Conservation (phyloP, 495 filamentous ascomycete genomes). For the Lasiosphaeriaceae sp. region DNA sequence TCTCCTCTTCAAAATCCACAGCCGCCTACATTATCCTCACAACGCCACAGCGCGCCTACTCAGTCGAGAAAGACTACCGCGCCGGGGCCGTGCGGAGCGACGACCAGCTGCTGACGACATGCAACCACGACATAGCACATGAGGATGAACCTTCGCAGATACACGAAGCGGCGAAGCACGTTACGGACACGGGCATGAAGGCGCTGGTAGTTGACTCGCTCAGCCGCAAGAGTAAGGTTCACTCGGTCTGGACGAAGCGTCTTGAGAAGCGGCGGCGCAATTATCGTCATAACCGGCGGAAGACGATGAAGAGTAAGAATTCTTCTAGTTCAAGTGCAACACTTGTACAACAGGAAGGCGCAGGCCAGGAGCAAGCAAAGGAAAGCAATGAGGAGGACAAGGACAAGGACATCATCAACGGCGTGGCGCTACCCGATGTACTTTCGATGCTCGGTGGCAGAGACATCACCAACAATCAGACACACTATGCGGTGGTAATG, state of each 20-base stretch:
- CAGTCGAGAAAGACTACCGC: conserved; percentile 57
- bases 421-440: conserved; percentile 9
- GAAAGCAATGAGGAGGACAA: not conserved
- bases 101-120: conserved; percentile 38
- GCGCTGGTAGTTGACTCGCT: conserved; percentile 10
- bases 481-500: conserved; percentile 23
- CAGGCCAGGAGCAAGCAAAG: not conserved
- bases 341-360: too few species aligned
- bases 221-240: conserved; percentile 2
- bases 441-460: conserved; percentile 5
- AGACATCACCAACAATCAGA: conserved; percentile 14
- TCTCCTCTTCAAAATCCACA: conserved; percentile 42
- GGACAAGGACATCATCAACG: not conserved
- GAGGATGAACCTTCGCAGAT: conserved; percentile 48
- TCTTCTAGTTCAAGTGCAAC: too few species aligned
- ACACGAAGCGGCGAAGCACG: conserved; percentile 16
- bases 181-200: conserved; percentile 9
- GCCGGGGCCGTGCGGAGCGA: conserved; percentile 6
- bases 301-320: too few species aligned
- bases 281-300: too few species aligned
- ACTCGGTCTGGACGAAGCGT: not conserved
- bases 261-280: not conserved
- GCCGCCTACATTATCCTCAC: conserved; percentile 58
- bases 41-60: conserved; percentile 39
- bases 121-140: conserved; percentile 56